A percentile compares a stretch with the other conserved stretches of the same genome.
phyloP scores from a whole-genome alignment of 148 eudicot genomes.

The Camellia lanceoleosa region DNA sequence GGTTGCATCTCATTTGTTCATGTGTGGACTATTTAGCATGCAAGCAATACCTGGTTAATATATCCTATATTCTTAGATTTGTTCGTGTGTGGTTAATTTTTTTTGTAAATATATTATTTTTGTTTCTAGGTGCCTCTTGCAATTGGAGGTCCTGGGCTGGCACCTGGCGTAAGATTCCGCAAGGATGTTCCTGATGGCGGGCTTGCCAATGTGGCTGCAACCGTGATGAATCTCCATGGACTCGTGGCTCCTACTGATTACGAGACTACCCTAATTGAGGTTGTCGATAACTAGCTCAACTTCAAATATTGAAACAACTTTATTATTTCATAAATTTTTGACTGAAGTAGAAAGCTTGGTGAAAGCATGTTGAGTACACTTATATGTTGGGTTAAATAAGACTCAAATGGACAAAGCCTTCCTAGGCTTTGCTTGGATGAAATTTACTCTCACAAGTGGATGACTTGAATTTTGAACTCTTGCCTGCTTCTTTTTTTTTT shows the following conservation, averaged over 20 bases:
- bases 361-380: not conserved
- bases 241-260: constrained; percentile 79
- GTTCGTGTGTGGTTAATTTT: not conserved
- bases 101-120: not conserved
- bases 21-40: not conserved
- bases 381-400: not conserved
- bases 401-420: not conserved
- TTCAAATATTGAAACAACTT: not conserved
- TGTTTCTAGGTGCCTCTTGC: constrained; percentile 72
- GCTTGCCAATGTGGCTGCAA: constrained; percentile 93
- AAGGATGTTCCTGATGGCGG: constrained; percentile 70
- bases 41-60: not conserved
- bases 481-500: too few species aligned
- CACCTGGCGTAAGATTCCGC: constrained; percentile 79
- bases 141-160: constrained; percentile 88
- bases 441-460: too few species aligned
- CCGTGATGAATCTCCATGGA: constrained; percentile 89
- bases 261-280: constrained; percentile 83
- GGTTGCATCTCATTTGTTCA: too few species aligned
- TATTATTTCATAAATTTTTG: not conserved
- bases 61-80: not conserved
- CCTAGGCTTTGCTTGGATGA: not conserved
- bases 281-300: constrained; percentile 39
- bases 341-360: not conserved
- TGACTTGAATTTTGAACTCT: not conserved